Evolutionary conservation across 805 yeast species (phyloP).

Genomic region (Saturnispora hagleri): DNA sequence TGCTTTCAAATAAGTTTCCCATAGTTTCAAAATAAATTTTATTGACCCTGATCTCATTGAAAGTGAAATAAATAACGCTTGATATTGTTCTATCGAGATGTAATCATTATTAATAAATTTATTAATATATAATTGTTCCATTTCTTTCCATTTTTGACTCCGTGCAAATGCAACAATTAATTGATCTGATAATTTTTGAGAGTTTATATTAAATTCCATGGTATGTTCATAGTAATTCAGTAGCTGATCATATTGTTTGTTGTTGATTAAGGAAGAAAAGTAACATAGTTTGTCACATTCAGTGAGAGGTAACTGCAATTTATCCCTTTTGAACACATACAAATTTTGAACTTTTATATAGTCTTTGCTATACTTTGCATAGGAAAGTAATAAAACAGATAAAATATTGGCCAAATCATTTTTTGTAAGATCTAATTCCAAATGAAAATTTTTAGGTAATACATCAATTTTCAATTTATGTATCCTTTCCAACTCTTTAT

Average conservation of each 20-base stretch:
- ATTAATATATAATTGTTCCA: constrained; percentile 49
- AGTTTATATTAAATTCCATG: not conserved
- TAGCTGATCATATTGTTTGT: constrained; percentile 3
- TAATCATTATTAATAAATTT: constrained; percentile 44
- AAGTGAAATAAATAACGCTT: constrained; percentile 51
- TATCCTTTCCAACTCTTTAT: constrained; percentile 6
- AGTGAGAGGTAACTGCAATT: constrained; percentile 4
- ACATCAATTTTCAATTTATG: constrained; percentile 8
- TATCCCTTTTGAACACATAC: constrained; percentile 10
- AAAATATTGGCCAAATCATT: constrained; percentile 9
- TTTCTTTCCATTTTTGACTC: constrained; percentile 35
- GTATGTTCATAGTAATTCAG: not conserved
- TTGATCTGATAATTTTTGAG: constrained; percentile 5
- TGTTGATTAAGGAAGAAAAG: constrained; percentile 12
- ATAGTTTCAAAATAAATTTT: constrained; percentile 31
- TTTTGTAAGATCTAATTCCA: constrained; percentile 4
- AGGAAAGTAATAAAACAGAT: constrained; percentile 16
- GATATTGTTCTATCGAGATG: constrained; percentile 45
- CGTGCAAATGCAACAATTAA: constrained; percentile 17
- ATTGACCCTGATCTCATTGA: constrained; percentile 41
- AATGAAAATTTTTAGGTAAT: constrained; percentile 11
- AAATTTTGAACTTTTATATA: constrained; percentile 10
- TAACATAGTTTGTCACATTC: constrained; percentile 16
- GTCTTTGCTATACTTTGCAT: constrained; percentile 19
- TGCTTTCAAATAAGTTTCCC: constrained; percentile 36